Base-by-base conservation (phyloP, 2,329 filamentous ascomycete genomes). In the Aspergillus texensis region DNA sequence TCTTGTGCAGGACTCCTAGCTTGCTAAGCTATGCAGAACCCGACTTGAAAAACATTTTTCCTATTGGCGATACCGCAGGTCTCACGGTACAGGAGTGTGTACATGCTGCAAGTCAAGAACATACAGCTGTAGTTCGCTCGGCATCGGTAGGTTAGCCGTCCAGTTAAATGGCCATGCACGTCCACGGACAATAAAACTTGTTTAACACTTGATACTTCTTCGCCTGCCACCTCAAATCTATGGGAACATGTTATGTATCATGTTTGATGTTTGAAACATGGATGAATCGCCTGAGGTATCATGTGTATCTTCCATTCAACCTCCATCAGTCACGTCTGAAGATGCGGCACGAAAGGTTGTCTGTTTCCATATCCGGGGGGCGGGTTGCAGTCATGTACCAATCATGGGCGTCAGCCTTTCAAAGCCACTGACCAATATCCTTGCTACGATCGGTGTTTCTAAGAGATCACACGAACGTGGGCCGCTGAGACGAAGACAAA, bases 391-490 rank as follows among this genome's bases (percentile, higher is more conserved):
- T 39, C 45, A 57, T 43, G 21, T 36, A 48, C 45, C 53, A 19
- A 61, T 53, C 43, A 63, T 59, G 52, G 41, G 56, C 52, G 61
- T 63, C 63, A 67, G 61, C 21, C 39, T 55, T 43, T 50, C 45
- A 43, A 56, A 32, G n/a, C 30, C 30, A 41, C 36, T 32, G 36
- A 24, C 53, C 50, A 61, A 62, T 64, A 57, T 57, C 52, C 57
- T 46, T 50, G 43, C 57, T 43, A 41, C 39, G 53, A 65, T 63
- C 57, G 57, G 59, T 43, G 56, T 56, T 59, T 32, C 28, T 58
- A 28, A 56, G 57, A 39, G 60, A 63, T 66, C 62, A 65, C 56
- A 61, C 45, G 60, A 67, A 63, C 64, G 55, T 63, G 64, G 62
- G 58, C 45, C 60, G 57, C 46, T 53, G 63, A 54, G 53, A 55